phyloP scores from a whole-genome alignment of 805 yeast genomes.

The Starmera quercuum region DNA sequence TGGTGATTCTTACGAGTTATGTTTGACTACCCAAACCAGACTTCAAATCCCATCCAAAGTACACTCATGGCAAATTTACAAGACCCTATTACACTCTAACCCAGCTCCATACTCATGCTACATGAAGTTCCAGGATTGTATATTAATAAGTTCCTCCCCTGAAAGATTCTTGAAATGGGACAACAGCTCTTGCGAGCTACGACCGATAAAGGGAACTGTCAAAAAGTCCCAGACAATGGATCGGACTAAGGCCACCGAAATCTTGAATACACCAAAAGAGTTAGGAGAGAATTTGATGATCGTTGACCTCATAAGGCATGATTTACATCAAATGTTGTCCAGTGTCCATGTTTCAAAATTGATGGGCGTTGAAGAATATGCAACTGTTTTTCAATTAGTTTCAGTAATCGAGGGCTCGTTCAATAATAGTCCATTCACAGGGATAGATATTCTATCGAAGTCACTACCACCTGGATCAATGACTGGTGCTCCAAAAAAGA shows the following conservation, averaged over 20 bases:
- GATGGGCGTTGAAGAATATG: slow-evolving; percentile 90
- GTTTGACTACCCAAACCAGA: slow-evolving; percentile 73
- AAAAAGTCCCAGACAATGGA: slow-evolving; percentile 50
- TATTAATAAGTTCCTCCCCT: slow-evolving; percentile 82
- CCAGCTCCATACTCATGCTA: slow-evolving; percentile 93
- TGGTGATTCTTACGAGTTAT: slow-evolving; percentile 92
- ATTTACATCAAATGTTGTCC: slow-evolving; percentile 59
- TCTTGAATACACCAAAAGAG: slow-evolving; percentile 82
- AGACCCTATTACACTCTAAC: slow-evolving; percentile 58
- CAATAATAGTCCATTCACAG: slow-evolving; percentile 33
- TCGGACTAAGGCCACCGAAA: slow-evolving; percentile 48
- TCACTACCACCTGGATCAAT: slow-evolving; percentile 97
- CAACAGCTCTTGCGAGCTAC: slow-evolving; percentile 52
- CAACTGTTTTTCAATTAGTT: slow-evolving; percentile 85
- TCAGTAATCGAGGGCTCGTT: slow-evolving; percentile 70
- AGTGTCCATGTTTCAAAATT: slow-evolving; percentile 66
- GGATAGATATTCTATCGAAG: slow-evolving; percentile 69
- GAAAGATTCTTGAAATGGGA: slow-evolving; percentile 87
- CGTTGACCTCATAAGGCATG: slow-evolving; percentile 92
- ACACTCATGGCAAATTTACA: slow-evolving; percentile 74
- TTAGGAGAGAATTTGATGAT: slow-evolving; percentile 96
- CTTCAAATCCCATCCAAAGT: slow-evolving; percentile 42
- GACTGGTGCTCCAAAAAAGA: slow-evolving; percentile 98
- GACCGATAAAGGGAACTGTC: slow-evolving; percentile 97
- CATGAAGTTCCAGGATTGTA: slow-evolving; percentile 54